Conservation (phyloP, 306 rosid genomes). For the barrel medic (Medicago truncatula) region MtrunA17r5.0-ANR NC_053049.1:1010001-1010500, state of each 20-base stretch:
- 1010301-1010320: slow-evolving; percentile 23
- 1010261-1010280: slow-evolving; percentile 58
- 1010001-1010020: background rate
- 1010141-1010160: background rate
- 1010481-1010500: slow-evolving; percentile 10
- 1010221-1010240: background rate
- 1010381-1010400: background rate
- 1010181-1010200: background rate
- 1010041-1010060: slow-evolving; percentile 19
- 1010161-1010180: background rate
- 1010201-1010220: slow-evolving; percentile 14
- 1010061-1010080: background rate
- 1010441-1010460: background rate
- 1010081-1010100: background rate
- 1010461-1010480: slow-evolving; percentile 33
- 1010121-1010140: background rate
- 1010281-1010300: slow-evolving; percentile 42
- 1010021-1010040: background rate
- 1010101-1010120: background rate
- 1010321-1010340: slow-evolving; percentile 41
- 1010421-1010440: slow-evolving; percentile 37
- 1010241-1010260: background rate
- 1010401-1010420: slow-evolving; percentile 32
- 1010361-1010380: slow-evolving; percentile 19
- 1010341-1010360: slow-evolving; percentile 27